Evolutionary conservation across 805 yeast species (phyloP), one percentile per base, ranked within the genome.

Genomic region (Schwanniomyces yamadae): DNA sequence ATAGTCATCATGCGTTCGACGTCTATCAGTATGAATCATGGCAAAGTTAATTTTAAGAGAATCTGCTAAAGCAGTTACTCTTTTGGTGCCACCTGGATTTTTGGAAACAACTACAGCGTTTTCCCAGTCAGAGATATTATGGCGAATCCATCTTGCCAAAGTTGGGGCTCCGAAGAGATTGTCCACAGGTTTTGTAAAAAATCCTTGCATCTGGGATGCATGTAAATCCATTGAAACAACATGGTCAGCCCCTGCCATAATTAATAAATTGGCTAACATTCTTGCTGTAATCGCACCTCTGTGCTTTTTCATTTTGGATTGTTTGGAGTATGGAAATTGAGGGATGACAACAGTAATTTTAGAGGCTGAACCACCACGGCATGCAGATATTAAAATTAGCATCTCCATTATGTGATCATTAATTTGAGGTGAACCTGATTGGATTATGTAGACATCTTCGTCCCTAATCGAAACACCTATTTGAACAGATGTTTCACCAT

Each of bases 211-310:
- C 66, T 93, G 99, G 23, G 96, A 82, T 18, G 99, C 99, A 52
- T 80, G 85, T 48, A 93, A 70, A 57, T 93, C 99, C 97, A 93
- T 90, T 3, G 96, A 87, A 25, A 93, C 91, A 39, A 93, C 95
- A 63, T 93, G 99, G 63, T 93, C 98, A 17, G 98, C 99, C 49
- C 99, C 99, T 3, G 99, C 98, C 95, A 93, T 95, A 39, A 89
- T 80, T 45, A 93, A 70, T 55, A 93, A 68, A 52, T 93, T 93
- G 42, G 99, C 98, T 57, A 93, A 75, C 98, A 93, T 86, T 58
- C 98, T 78, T 11, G 99, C 99, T 4, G 99, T 91, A 54, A 93
- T 93, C 26, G 99, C 98, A 36, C 99, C 99, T 64, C 99, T 75
- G 59, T 93, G 98, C 62, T 89, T 93, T 69, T 93, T 93, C 99